Conservation (phyloP, 805 yeast genomes). For the Pichia pseudocactophila region DNA sequence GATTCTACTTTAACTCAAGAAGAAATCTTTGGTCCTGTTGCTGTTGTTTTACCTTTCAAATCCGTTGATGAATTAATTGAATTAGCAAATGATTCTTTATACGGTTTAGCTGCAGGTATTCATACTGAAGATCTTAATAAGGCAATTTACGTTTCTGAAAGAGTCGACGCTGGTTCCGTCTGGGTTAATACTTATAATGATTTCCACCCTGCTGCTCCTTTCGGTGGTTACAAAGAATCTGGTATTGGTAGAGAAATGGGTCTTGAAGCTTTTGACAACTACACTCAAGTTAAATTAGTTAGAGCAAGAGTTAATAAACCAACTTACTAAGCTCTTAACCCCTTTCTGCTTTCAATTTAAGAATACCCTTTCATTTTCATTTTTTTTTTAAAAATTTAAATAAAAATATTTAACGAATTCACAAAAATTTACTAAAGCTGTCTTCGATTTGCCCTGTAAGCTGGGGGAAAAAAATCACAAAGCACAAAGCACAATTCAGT, state of each 20-base stretch:
- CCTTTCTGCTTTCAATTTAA: too few species aligned
- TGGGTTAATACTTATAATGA: slow-evolving; percentile 75
- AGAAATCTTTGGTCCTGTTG: slow-evolving; percentile 77
- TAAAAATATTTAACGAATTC: too few species aligned
- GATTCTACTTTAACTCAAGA: slow-evolving; percentile 50
- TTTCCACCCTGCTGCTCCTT: slow-evolving; percentile 55
- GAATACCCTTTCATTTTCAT: neutral
- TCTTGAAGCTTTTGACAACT: slow-evolving; percentile 62
- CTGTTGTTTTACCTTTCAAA: slow-evolving; percentile 39
- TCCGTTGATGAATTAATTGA: slow-evolving; percentile 46
- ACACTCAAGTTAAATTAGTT: slow-evolving; percentile 59
- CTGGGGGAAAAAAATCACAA: too few species aligned
- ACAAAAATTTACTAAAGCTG: too few species aligned
- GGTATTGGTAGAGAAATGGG: slow-evolving; percentile 80
- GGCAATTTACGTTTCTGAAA: slow-evolving; percentile 65
- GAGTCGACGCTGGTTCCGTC: slow-evolving; percentile 63
- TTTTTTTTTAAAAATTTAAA: too few species aligned
- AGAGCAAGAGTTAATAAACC: slow-evolving; percentile 35
- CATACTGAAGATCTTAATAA: slow-evolving; percentile 45
- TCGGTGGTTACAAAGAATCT: slow-evolving; percentile 66
- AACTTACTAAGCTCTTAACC: slow-evolving; percentile 11
- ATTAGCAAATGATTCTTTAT: slow-evolving; percentile 65
- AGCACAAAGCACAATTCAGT: too few species aligned
- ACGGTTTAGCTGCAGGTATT: slow-evolving; percentile 71
- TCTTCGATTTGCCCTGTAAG: too few species aligned